phyloP scores from a whole-genome alignment of 2,329 filamentous ascomycete species.

The Alternaria novae-zelandiae region DNA sequence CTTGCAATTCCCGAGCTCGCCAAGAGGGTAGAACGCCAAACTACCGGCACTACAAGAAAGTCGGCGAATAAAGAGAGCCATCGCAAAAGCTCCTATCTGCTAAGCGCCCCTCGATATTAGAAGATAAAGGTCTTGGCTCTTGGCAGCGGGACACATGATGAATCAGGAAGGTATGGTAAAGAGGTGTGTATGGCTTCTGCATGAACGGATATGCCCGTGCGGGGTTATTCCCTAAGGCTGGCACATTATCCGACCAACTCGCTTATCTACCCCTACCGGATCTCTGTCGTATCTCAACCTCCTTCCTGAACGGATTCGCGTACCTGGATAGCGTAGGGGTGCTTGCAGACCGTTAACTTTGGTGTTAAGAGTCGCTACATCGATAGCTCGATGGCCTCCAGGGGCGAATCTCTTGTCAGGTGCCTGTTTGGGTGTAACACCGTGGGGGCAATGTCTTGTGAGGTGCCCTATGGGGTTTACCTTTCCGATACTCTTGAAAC shows the following conservation, averaged over 20 bases:
- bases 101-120: slow-evolving; percentile 8
- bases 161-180: slow-evolving; percentile 28
- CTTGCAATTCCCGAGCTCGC: not conserved
- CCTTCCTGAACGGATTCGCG: slow-evolving; percentile 20
- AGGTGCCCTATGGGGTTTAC: slow-evolving; percentile 13
- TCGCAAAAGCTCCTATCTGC: slow-evolving; percentile 12
- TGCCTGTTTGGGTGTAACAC: slow-evolving; percentile 21
- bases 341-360: slow-evolving; percentile 10
- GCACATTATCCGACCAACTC: slow-evolving; percentile 3
- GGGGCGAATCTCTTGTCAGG: slow-evolving; percentile 16
- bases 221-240: slow-evolving; percentile 11
- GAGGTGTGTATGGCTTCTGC: slow-evolving; percentile 21
- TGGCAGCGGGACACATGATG: slow-evolving; percentile 19
- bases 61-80: slow-evolving; percentile 9
- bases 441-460: slow-evolving; percentile 2
- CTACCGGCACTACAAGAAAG: not conserved
- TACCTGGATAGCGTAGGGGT: slow-evolving; percentile 11
- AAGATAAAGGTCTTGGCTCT: slow-evolving; percentile 13
- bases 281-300: slow-evolving; percentile 20
- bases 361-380: slow-evolving; percentile 12
- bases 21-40: not conserved
- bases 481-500: slow-evolving; percentile 15
- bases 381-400: slow-evolving; percentile 10
- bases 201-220: slow-evolving; percentile 18
- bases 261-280: slow-evolving; percentile 11